Base-by-base conservation (phyloP, 768 basidiomycete genomes). In the Psilocybe azurescens region DNA sequence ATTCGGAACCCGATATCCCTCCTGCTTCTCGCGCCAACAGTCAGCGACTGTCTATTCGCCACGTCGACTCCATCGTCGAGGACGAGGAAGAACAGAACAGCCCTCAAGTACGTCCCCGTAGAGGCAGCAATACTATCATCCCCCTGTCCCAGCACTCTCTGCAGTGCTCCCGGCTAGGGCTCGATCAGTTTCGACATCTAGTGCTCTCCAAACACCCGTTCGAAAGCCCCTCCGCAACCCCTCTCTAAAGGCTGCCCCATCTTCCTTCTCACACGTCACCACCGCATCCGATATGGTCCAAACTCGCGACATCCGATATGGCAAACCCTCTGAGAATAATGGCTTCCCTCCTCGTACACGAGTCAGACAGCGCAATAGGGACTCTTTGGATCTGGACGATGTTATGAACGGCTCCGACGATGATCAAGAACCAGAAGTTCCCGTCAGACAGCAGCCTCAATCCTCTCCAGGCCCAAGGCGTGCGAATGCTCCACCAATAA, bases 331-430 rank as follows among this genome's bases (percentile, higher is more conserved):
- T 20, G 73, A 74, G 10, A 65, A 70, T 13, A 73, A 74, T 63
- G 72, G 73, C 13, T 78, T 79, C 61, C 85, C 86, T 8, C 72
- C 75, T 61, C 81, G 84, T 18, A 86, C 81, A 5, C 83, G 86
- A 36, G 83, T 77, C 65, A 69, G 83, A 44, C 84, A 81, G 60
- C 81, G 77, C 44, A 86, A 87, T 64, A 78, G 84, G 38, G 92
- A 91, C 70, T 90, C 89, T 2, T 65, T 92, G 62, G 88, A 93
- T 72, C 68, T 93, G 63, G 91, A 94, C 69, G 90, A 91, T 60
- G 72, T 92, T 24, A 87, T 91, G 88, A 85, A 79, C 44, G 86
- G 81, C 24, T 89, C 86, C 6, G 91, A 89, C 63, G 86, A 86
- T 24, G 90, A 91, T 20, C 78, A 79, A 38, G 69, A 69, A 16